These are phyloP conservation scores for Stentor coeruleus DNA, from an alignment of 73 alveolate genomes.

Conservation along the genomic window DNA sequence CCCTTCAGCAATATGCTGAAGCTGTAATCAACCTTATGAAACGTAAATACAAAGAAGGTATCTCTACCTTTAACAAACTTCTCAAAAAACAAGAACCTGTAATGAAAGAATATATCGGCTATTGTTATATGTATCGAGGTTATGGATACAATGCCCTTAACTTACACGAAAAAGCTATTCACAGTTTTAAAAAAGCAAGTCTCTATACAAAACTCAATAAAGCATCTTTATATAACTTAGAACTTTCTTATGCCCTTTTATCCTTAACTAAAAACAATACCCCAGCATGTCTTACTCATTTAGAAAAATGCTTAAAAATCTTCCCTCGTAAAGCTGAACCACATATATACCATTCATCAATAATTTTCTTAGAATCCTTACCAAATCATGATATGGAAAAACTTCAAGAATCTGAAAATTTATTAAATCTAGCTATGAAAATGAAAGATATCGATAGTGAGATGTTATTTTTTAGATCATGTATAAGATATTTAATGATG, in stretches of 20 bases:
- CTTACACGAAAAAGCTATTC: slow-evolving; percentile 15
- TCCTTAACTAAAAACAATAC: neutral
- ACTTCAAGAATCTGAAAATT: neutral
- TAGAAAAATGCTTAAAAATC: neutral
- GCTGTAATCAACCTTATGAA: slow-evolving; percentile 29
- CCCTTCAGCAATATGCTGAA: neutral
- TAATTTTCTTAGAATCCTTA: slow-evolving; percentile 18
- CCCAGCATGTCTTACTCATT: neutral
- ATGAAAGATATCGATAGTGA: slow-evolving; percentile 21
- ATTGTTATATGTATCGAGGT: slow-evolving; percentile 23
- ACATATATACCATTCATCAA: slow-evolving; percentile 26
- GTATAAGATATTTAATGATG: neutral
- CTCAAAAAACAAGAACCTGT: neutral
- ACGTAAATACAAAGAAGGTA: slow-evolving; percentile 28
- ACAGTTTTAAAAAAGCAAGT: slow-evolving; percentile 4
- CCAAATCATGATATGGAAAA: neutral
- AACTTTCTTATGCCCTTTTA: slow-evolving; percentile 29
- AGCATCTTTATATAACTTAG: slow-evolving; percentile 30
- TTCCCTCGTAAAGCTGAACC: slow-evolving; percentile 28
- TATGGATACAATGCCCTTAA: slow-evolving; percentile 29
- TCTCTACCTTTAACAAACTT: slow-evolving; percentile 21
- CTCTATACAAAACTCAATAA: neutral
- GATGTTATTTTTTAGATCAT: slow-evolving; percentile 24
- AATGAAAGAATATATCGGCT: neutral
- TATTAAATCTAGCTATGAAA: neutral